These are phyloP conservation scores for Amaranthus tricolor DNA, from an alignment of 179 eudicot species.

Conservation along the genomic window DNA sequence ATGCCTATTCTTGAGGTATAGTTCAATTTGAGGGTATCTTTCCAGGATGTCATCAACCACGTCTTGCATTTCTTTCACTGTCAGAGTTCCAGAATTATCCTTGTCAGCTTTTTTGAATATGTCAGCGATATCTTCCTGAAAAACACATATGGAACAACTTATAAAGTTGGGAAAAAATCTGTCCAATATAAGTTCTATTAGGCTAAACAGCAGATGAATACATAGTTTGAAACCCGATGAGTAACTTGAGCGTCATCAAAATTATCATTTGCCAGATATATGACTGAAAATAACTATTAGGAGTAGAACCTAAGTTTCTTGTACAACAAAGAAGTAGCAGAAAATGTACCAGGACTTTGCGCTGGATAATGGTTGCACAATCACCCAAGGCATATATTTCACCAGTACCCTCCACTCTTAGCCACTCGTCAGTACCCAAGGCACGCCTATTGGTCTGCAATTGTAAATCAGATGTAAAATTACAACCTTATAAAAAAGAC, in stretches of 20 bases:
- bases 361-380: constrained; percentile 74
- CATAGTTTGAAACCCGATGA: background rate
- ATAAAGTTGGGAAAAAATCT: background rate
- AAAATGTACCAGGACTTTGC: constrained; percentile 69
- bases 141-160: background rate
- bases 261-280: background rate
- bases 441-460: constrained; percentile 75
- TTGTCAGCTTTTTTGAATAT: constrained; percentile 84
- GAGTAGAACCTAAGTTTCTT: background rate
- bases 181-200: background rate
- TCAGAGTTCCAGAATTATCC: constrained; percentile 81
- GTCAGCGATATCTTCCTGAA: constrained; percentile 70
- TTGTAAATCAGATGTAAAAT: constrained; percentile 3
- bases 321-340: background rate
- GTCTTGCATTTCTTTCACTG: constrained; percentile 80
- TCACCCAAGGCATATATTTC: constrained; percentile 76
- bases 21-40: constrained; percentile 79
- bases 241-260: background rate
- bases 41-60: constrained; percentile 61
- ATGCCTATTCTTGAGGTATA: constrained; percentile 66
- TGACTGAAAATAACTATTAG: background rate
- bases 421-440: constrained; percentile 82
- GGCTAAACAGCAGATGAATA: background rate
- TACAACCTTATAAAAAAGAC: background rate
- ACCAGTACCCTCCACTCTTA: constrained; percentile 66